Evolutionary conservation across 2,329 filamentous ascomycete species (phyloP).

Genomic region (Pseudogymnoascus verrucosus): DNA sequence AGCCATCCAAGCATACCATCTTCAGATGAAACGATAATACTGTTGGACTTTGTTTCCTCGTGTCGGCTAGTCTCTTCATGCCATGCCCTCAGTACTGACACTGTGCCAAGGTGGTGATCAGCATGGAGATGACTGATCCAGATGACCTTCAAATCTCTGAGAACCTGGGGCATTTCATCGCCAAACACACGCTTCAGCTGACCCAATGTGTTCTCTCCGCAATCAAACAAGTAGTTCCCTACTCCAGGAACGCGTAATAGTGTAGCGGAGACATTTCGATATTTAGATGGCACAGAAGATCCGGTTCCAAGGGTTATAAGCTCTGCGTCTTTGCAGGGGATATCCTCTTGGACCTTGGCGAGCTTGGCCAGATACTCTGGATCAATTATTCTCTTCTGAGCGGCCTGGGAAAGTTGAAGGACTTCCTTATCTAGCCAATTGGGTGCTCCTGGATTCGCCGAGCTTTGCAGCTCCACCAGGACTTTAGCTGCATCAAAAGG

Average conservation of each 20-base stretch:
- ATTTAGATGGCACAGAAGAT: slow-evolving; percentile 82
- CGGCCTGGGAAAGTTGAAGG: slow-evolving; percentile 43
- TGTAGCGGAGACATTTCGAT: slow-evolving; percentile 89
- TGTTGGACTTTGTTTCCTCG: slow-evolving; percentile 27
- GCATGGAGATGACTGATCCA: slow-evolving; percentile 96
- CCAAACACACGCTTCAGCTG: slow-evolving; percentile 71
- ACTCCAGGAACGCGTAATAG: slow-evolving; percentile 74
- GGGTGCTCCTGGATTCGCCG: slow-evolving; percentile 12
- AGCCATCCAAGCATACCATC: slow-evolving; percentile 67
- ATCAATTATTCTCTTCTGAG: slow-evolving; percentile 33
- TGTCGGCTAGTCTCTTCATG: slow-evolving; percentile 43
- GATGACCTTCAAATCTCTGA: slow-evolving; percentile 71
- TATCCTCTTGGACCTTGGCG: slow-evolving; percentile 47
- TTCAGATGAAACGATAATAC: slow-evolving; percentile 62
- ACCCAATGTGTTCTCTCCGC: slow-evolving; percentile 85
- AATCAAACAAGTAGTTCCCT: slow-evolving; percentile 87
- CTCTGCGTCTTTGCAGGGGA: slow-evolving; percentile 69
- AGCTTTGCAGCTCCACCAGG: slow-evolving; percentile 28
- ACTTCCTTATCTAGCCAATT: slow-evolving; percentile 35
- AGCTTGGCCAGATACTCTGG: slow-evolving; percentile 42
- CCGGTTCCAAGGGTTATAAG: slow-evolving; percentile 86
- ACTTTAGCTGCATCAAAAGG: slow-evolving; percentile 40
- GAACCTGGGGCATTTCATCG: slow-evolving; percentile 57
- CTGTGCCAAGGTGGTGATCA: slow-evolving; percentile 85
- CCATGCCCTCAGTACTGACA: slow-evolving; percentile 78